phyloP scores from a whole-genome alignment of 2,329 filamentous ascomycete genomes.

The Aspergillus japonicus region DNA sequence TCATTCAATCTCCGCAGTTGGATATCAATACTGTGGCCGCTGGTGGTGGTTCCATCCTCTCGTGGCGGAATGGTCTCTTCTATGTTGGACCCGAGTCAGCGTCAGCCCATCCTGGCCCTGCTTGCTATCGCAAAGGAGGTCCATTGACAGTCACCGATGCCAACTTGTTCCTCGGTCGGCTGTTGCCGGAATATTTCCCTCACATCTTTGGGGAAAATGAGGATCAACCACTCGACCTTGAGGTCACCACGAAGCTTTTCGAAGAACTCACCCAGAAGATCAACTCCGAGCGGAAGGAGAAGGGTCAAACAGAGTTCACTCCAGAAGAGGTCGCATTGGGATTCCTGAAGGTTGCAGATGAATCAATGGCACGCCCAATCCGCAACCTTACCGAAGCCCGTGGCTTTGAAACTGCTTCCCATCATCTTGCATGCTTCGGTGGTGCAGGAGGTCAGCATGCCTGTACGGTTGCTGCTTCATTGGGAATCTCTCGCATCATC shows the following conservation, averaged over 20 bases:
- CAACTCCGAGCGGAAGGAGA: slow-evolving; percentile 53
- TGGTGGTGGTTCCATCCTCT: slow-evolving; percentile 68
- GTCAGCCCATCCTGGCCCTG: slow-evolving; percentile 84
- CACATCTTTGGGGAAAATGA: slow-evolving; percentile 93
- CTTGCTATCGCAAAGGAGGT: slow-evolving; percentile 88
- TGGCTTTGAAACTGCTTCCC: slow-evolving; percentile 85
- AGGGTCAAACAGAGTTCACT: slow-evolving; percentile 54
- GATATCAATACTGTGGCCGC: slow-evolving; percentile 96
- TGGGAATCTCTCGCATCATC: slow-evolving; percentile 82
- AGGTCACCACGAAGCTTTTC: slow-evolving; percentile 73
- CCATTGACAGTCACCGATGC: slow-evolving; percentile 90
- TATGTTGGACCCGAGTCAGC: slow-evolving; percentile 91
- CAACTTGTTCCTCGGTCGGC: slow-evolving; percentile 79
- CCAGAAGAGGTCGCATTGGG: slow-evolving; percentile 41
- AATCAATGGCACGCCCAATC: slow-evolving; percentile 65
- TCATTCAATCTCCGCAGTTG: slow-evolving; percentile 86
- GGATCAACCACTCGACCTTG: slow-evolving; percentile 73
- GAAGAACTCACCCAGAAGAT: slow-evolving; percentile 65
- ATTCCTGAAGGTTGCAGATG: slow-evolving; percentile 45
- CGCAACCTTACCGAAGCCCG: slow-evolving; percentile 88
- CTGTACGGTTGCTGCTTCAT: slow-evolving; percentile 80
- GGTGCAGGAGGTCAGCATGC: slow-evolving; percentile 91
- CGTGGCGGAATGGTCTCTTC: slow-evolving; percentile 87
- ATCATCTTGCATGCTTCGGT: slow-evolving; percentile 88
- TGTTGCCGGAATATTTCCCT: slow-evolving; percentile 90